phyloP scores from a whole-genome alignment of 1,139 yeast species.

The Citeromyces siamensis region DNA sequence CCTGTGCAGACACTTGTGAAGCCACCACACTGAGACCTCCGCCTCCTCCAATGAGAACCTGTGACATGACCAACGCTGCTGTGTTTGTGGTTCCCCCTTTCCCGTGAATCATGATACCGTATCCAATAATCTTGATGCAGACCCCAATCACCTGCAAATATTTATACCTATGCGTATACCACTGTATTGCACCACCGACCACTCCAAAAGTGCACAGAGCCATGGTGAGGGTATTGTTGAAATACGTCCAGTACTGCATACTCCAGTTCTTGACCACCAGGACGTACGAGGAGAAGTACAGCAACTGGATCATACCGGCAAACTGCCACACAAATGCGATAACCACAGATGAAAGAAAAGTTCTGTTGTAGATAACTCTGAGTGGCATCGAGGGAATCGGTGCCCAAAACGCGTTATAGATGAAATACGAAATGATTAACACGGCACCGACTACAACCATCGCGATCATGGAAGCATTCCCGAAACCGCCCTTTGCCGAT shows the following conservation, averaged over 20 bases:
- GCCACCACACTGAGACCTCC: slow-evolving; percentile 21
- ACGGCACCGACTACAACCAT: no score
- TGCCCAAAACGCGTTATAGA: slow-evolving; percentile 19
- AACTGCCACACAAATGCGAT: slow-evolving; percentile 20
- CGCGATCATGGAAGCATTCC: no score
- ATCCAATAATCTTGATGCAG: slow-evolving; percentile 18
- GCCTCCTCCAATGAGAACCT: slow-evolving; percentile 21
- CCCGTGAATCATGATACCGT: slow-evolving; percentile 15
- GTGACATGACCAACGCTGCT: slow-evolving; percentile 14
- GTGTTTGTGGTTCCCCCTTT: slow-evolving; percentile 13
- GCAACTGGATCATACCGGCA: slow-evolving; percentile 16
- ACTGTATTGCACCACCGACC: slow-evolving; percentile 19
- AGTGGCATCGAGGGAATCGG: slow-evolving; percentile 25
- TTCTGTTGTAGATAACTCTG: slow-evolving; percentile 20
- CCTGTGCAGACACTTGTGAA: slow-evolving; percentile 22
- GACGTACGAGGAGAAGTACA: slow-evolving; percentile 19
- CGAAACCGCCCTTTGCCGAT: no score
- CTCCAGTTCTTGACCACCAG: slow-evolving; percentile 18
- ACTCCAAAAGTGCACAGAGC: slow-evolving; percentile 23
- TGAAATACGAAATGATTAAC: slow-evolving; percentile 15
- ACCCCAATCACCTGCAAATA: slow-evolving; percentile 19
- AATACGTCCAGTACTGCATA: slow-evolving; percentile 21
- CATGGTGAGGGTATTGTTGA: slow-evolving; percentile 22
- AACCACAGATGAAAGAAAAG: slow-evolving; percentile 19
- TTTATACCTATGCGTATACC: slow-evolving; percentile 22